These are phyloP conservation scores for Remersonia thermophila DNA, from an alignment of 2,329 filamentous ascomycete species.

Conservation along the genomic window DNA sequence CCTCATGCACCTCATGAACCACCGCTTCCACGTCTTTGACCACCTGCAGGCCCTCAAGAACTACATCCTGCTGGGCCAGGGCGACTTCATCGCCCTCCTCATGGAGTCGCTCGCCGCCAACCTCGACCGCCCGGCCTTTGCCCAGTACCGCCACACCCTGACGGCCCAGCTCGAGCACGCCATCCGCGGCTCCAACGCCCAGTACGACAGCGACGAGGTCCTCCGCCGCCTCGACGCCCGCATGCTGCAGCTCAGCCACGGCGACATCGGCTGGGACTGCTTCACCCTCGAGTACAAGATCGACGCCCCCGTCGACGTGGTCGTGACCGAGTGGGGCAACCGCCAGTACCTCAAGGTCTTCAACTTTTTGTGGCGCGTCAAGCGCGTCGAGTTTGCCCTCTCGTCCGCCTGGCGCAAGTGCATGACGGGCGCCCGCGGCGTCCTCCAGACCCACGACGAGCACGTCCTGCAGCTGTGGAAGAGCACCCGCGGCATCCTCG, in stretches of 20 bases:
- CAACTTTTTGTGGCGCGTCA: slow-evolving; percentile 97
- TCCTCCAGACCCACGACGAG: slow-evolving; percentile 61
- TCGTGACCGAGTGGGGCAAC: slow-evolving; percentile 90
- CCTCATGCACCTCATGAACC: slow-evolving; percentile 83
- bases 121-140: slow-evolving; percentile 87
- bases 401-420: slow-evolving; percentile 85
- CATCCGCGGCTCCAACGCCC: slow-evolving; percentile 91
- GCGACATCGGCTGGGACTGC: slow-evolving; percentile 97
- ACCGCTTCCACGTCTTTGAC: slow-evolving; percentile 89
- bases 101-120: slow-evolving; percentile 95
- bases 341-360: slow-evolving; percentile 98
- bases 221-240: slow-evolving; percentile 87
- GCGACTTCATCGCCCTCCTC: slow-evolving; percentile 90
- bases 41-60: slow-evolving; percentile 87
- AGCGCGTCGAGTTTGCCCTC: slow-evolving; percentile 90
- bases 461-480: slow-evolving; percentile 77
- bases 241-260: slow-evolving; percentile 92
- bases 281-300: slow-evolving; percentile 99
- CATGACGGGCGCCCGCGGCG: slow-evolving; percentile 90
- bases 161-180: slow-evolving; percentile 98
- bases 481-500: slow-evolving; percentile 70
- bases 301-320: slow-evolving; percentile 88
- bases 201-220: slow-evolving; percentile 87
- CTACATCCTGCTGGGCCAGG: slow-evolving; percentile 87
- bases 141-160: slow-evolving; percentile 89